Evolutionary conservation across 805 yeast genomes (phyloP), one percentile per base, ranked within the genome.

Genomic region (Wickerhamomyces kurtzmanii): DNA sequence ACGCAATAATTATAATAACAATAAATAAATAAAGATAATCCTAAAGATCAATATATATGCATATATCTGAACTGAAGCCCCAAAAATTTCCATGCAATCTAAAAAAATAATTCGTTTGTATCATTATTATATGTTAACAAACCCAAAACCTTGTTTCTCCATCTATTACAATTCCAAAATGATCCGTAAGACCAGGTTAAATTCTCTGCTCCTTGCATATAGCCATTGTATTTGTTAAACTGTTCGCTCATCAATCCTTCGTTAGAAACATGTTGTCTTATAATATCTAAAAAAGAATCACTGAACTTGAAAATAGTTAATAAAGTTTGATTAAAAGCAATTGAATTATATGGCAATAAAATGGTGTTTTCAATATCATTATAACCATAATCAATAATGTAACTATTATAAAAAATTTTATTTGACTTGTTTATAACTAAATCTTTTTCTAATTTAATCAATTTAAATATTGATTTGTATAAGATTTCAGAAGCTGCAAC

Each of bases 181-280:
- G 94, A 67, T 18, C 85, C 72, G 49, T 84, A 84, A 35, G 93
- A 79, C 97, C 97, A 89, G 5, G 96, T 87, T 40, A 89, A 68
- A 42, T 82, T 71, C 31, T 58, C 55, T 0, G 97, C 97, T 6
- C 97, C 97, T 51, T 77, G 80, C 79, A 85, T 72, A 49, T 54
- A 85, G 1, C 97, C 97, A 23, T 67, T 72, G 42, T 75, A 67
- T 44, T 69, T 73, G 55, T 82, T 84, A 51, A 85, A 84, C 47
- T 89, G 96, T 54, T 89, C 97, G 43, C 87, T 77, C 74, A 89
- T 75, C 29, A 66, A 68, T 3, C 93, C 93, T 12, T 72, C 69
- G 29, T 53, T 55, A 40, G 71, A 81, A 24, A 71, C 72, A 51
- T 77, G 84, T 22, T 62, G 61, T 43, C 68, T 63, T 22, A 75